A percentile compares a stretch with the other conserved stretches of the same genome.
phyloP scores from a whole-genome alignment of 2,329 filamentous ascomycete genomes.

The Cryphonectria nitschkei region DNA sequence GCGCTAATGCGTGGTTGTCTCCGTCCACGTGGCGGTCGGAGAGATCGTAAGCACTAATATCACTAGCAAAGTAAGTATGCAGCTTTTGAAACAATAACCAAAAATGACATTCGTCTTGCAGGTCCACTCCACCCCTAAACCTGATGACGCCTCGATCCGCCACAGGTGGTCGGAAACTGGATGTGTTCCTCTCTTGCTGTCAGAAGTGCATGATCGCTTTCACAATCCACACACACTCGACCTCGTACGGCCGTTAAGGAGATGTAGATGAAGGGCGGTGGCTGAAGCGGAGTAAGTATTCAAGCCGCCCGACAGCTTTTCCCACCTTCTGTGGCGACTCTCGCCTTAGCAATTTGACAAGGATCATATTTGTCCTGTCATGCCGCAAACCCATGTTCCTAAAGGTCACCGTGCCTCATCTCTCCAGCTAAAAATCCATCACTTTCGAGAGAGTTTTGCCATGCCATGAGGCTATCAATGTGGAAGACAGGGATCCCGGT shows the following conservation, averaged over 20 bases:
- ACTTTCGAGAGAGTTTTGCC: neutral
- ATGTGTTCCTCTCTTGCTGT: neutral
- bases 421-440: neutral
- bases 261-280: neutral
- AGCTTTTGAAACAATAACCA: neutral
- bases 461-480: neutral
- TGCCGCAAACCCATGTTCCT: neutral
- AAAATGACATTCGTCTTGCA: neutral
- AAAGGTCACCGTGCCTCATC: neutral
- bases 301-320: neutral
- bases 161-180: neutral
- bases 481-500: neutral
- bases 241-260: neutral
- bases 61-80: neutral
- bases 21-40: neutral
- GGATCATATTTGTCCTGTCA: neutral
- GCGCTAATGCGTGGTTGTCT: neutral
- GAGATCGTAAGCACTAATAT: neutral
- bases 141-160: neutral
- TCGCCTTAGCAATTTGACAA: neutral
- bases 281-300: neutral
- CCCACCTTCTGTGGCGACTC: neutral
- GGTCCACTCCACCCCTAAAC: neutral
- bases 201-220: neutral
- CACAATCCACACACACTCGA: neutral